Percentiles rank a stretch among this genome's conserved stretches.
Conservation (phyloP, 2,329 filamentous ascomycete species). For the Xylariaceae sp. region DNA sequence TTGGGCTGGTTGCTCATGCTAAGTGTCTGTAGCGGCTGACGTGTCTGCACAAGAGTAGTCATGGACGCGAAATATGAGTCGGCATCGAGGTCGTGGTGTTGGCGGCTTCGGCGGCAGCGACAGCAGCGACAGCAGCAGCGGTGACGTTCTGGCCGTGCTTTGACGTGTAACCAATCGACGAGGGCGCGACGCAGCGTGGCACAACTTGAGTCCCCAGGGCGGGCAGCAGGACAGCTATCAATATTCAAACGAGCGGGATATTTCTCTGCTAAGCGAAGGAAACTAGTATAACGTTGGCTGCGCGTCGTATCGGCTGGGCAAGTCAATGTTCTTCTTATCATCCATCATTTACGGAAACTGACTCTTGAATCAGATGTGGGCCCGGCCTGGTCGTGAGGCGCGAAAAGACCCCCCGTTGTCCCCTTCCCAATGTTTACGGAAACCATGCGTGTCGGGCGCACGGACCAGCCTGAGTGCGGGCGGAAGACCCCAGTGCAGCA, state of each 20-base stretch:
- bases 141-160: slow-evolving; percentile 11
- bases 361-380: slow-evolving; percentile 18
- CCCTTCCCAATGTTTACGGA: slow-evolving; percentile 30
- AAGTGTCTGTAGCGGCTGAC: slow-evolving; percentile 60
- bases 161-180: slow-evolving; percentile 7
- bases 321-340: slow-evolving; percentile 6
- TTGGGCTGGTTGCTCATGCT: slow-evolving; percentile 62
- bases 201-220: slow-evolving; percentile 3
- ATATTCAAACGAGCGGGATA: slow-evolving; percentile 11
- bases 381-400: slow-evolving; percentile 26
- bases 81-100: slow-evolving; percentile 21
- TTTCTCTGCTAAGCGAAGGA: background rate
- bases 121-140: slow-evolving; percentile 1
- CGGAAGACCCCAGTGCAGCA: too few relatives aligned
- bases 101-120: background rate
- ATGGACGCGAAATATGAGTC: slow-evolving; percentile 50
- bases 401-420: slow-evolving; percentile 23
- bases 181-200: slow-evolving; percentile 1
- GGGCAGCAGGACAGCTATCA: slow-evolving; percentile 1
- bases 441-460: slow-evolving; percentile 24
- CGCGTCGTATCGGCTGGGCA: background rate
- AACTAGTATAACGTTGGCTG: slow-evolving; percentile 2
- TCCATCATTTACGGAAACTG: background rate
- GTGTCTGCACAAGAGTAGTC: slow-evolving; percentile 63
- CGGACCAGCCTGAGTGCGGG: slow-evolving; percentile 17